Percentiles rank a stretch among this genome's conserved stretches.
These are phyloP conservation scores for Monosporascus sp. DNA, from an alignment of 2,329 filamentous ascomycete species.

Conservation along the genomic window DNA sequence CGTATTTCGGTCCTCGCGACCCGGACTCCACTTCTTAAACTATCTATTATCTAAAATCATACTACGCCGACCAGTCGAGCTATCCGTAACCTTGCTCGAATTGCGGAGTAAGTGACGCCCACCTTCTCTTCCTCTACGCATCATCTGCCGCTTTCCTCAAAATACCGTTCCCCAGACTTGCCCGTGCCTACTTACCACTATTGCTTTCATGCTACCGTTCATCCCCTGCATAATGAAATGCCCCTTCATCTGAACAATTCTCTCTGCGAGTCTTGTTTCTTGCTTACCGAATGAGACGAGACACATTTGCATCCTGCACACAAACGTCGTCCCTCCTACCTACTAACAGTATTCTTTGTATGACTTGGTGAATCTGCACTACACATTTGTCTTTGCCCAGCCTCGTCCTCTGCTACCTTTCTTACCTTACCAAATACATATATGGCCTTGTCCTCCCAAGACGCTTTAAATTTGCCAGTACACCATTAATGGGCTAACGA, in stretches of 20 bases:
- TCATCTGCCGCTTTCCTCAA: neutral
- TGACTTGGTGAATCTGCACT: neutral
- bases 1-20: too few species aligned
- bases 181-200: neutral
- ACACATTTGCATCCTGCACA: neutral
- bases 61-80: neutral
- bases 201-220: neutral
- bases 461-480: neutral
- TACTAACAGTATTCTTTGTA: neutral
- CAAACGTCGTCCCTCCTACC: neutral
- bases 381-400: neutral
- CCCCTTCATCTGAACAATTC: too few species aligned
- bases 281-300: neutral
- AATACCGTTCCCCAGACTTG: neutral
- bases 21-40: neutral
- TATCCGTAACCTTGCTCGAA: conserved; percentile 2
- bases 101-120: conserved; percentile 12
- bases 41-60: neutral
- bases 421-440: neutral
- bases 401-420: neutral
- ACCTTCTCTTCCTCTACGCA: conserved; percentile 1
- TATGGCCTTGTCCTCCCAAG: neutral
- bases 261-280: neutral
- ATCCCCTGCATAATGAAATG: neutral
- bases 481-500: neutral